These are phyloP conservation scores for Trametes polyzona DNA, from an alignment of 1,284 basidiomycete species.

Conservation along the genomic window DNA sequence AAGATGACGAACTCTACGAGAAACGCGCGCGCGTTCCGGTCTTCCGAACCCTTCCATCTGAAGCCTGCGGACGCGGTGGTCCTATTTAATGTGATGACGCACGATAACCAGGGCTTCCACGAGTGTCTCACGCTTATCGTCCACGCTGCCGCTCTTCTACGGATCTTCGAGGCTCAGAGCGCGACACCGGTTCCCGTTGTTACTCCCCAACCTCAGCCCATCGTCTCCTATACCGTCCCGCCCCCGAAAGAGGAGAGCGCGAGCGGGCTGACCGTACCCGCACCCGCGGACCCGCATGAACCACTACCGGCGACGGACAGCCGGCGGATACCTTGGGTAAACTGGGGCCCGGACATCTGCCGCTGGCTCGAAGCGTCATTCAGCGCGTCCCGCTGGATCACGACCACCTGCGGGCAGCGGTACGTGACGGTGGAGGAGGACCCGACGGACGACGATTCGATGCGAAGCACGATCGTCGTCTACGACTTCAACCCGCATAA, in stretches of 20 bases:
- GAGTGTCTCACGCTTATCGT: constrained; percentile 29
- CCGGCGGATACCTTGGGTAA: constrained; percentile 19
- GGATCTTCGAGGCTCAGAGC: constrained; percentile 7
- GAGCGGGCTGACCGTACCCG: background rate
- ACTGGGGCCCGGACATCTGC: constrained; percentile 27
- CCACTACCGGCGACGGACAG: background rate
- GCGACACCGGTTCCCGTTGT: background rate
- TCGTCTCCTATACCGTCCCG: background rate
- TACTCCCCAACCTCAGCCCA: background rate
- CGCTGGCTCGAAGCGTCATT: constrained; percentile 27
- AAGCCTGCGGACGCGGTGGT: constrained; percentile 26
- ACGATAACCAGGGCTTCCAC: constrained; percentile 21
- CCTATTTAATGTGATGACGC: constrained; percentile 30
- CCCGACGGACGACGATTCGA: constrained; percentile 14
- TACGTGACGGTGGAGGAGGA: constrained; percentile 28
- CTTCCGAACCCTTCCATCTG: constrained; percentile 23
- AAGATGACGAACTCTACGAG: constrained; percentile 20
- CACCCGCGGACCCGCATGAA: background rate
- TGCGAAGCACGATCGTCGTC: constrained; percentile 24
- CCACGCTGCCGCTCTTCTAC: constrained; percentile 27
- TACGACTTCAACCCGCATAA: constrained; percentile 32
- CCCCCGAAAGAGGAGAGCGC: background rate
- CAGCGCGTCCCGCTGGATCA: constrained; percentile 31
- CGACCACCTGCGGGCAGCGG: constrained; percentile 32
- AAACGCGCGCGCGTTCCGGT: constrained; percentile 10